These are phyloP conservation scores for Plasmodium relictum DNA, from an alignment of 169 alveolate genomes.

Conservation along the genomic window DNA sequence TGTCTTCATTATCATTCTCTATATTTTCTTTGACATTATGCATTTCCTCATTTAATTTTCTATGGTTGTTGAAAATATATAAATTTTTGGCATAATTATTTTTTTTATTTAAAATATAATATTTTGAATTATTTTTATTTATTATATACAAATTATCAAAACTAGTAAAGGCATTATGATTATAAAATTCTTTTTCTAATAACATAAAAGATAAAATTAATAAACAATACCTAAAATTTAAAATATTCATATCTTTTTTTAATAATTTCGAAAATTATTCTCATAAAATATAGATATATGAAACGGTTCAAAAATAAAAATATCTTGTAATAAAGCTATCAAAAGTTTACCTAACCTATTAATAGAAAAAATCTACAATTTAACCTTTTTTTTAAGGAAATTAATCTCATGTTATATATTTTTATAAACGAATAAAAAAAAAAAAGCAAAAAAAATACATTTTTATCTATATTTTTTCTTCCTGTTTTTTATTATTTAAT, in stretches of 20 bases:
- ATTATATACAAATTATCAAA: neutral
- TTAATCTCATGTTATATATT: neutral
- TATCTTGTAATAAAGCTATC: neutral
- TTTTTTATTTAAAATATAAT: constrained; percentile 8
- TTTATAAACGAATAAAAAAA: neutral
- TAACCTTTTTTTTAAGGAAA: neutral
- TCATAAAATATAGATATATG: neutral
- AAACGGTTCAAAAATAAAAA: neutral
- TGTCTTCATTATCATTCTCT: neutral
- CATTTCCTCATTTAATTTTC: neutral
- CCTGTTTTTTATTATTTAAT: no score
- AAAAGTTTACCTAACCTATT: neutral
- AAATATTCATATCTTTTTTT: constrained; percentile 39
- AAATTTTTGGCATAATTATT: constrained; percentile 5
- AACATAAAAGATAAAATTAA: constrained; percentile 43
- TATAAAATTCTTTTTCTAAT: constrained; percentile 26
- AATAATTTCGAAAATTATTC: neutral
- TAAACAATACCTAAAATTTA: constrained; percentile 32
- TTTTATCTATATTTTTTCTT: no score
- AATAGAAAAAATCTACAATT: neutral
- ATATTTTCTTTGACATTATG: neutral
- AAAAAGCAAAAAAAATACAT: neutral
- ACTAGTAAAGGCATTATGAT: neutral
- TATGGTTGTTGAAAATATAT: neutral
- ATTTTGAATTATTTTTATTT: neutral